Base-by-base conservation (phyloP, 495 filamentous ascomycete species). In the Tetracladium setigerum region DNA sequence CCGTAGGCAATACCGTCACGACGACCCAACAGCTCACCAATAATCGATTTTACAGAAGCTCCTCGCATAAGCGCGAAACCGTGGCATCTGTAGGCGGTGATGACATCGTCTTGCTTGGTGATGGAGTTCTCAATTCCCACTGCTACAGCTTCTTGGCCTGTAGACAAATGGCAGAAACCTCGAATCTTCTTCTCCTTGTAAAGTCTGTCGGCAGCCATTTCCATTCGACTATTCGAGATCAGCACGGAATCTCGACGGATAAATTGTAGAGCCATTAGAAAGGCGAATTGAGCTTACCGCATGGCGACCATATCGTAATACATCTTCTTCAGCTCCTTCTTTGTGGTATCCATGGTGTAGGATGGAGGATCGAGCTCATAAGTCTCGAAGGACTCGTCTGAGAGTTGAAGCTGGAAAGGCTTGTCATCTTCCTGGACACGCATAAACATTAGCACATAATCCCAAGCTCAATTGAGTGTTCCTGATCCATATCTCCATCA, bases 151-250 rank as follows among this genome's bases (percentile, higher is more conserved):
- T 98, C 92, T 74, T 98, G 92, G 50, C 92, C 92, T 35, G 85
- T 92, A 33, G 92, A 98, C 66, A 98, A 71, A 74, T 98, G 92
- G 73, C 91, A 97, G 87, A 97, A 97, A 71, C 91, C 91, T 50
- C 91, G 86, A 63, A 97, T 95, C 78, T 96, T 95, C 81, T 97
- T 97, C 76, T 95, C 89, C 72, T 97, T 97, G 83, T 97, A 97
- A 46, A 97, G 77, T 60, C 89, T 79, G 61, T 97, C 91, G 71
- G 91, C 87, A 54, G 89, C 90, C 92, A 97, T 95, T 67, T 98
- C 92, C 92, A 98, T 95, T 62, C 94, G 94, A 66, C 92, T 95
- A 45, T 45, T 27, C 13, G 5, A 22, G 12, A 41, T 36, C 34
- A 36, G 34, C 13, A n/a, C 13, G 3, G 39, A 7, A 27, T 3